Evolutionary conservation across 345 rosid species (phyloP).

Genomic region (Populus tremula): DNA sequence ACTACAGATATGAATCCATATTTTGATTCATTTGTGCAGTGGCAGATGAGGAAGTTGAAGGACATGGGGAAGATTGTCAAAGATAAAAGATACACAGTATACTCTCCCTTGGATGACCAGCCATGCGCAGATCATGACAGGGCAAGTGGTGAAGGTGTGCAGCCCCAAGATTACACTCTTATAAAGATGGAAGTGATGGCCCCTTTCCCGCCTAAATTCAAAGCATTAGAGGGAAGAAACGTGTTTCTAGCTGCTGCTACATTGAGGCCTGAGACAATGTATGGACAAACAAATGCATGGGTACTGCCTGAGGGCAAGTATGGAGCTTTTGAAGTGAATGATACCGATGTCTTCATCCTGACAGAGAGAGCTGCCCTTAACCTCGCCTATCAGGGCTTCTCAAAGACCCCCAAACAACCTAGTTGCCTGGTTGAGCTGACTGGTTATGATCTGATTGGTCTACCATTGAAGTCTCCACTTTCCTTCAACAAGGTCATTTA

Average conservation of each 20-base stretch:
- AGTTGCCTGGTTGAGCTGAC: conserved; percentile 77
- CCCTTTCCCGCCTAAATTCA: conserved; percentile 68
- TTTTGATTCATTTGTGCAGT: conserved; percentile 72
- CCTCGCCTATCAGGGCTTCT: conserved; percentile 82
- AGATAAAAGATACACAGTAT: conserved; percentile 75
- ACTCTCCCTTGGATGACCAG: conserved; percentile 90
- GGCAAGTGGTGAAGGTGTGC: conserved; percentile 92
- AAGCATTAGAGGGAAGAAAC: conserved; percentile 62
- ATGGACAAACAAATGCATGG: conserved; percentile 97
- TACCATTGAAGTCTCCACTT: conserved; percentile 73
- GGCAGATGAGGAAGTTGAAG: conserved; percentile 92
- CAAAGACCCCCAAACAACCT: conserved; percentile 65
- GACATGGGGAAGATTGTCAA: conserved; percentile 85
- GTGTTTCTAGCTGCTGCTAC: conserved; percentile 88
- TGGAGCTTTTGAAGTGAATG: conserved; percentile 87
- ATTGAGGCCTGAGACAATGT: conserved; percentile 96
- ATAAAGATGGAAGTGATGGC: conserved; percentile 78
- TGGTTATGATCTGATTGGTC: conserved; percentile 85
- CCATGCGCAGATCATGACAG: conserved; percentile 97
- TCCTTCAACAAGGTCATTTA: conserved; percentile 63
- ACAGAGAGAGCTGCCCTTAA: conserved; percentile 80
- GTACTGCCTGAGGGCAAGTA: conserved; percentile 90
- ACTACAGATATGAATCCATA: conserved; percentile 80
- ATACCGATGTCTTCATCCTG: conserved; percentile 67
- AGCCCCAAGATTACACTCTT: conserved; percentile 90